A percentile compares a stretch with the other conserved stretches of the same genome.
phyloP scores from a whole-genome alignment of 345 rosid species.

The Populus davidiana region DNA sequence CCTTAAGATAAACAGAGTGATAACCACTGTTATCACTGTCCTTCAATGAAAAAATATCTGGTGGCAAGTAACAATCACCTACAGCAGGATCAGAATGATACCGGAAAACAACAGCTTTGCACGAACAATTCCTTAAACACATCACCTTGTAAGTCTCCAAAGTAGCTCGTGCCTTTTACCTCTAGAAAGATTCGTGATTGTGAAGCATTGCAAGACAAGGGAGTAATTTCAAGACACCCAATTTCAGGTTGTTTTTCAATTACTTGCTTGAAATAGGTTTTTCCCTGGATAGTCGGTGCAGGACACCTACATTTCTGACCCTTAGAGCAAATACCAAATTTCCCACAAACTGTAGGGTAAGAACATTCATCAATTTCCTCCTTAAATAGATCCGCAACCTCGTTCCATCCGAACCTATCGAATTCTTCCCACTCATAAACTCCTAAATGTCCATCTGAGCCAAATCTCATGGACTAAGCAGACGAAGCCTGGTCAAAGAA shows the following conservation, averaged over 20 bases:
- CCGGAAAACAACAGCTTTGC: constrained; percentile 32
- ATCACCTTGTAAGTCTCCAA: constrained; percentile 10
- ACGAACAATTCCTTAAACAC: constrained; percentile 32
- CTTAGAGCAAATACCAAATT: constrained; percentile 28
- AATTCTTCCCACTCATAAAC: constrained; percentile 14
- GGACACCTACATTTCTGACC: constrained; percentile 31
- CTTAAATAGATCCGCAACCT: constrained; percentile 23
- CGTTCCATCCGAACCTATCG: not conserved
- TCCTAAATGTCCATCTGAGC: constrained; percentile 29
- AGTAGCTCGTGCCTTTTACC: constrained; percentile 17
- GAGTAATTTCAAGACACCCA: constrained; percentile 24
- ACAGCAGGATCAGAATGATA: not conserved
- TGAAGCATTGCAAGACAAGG: constrained; percentile 18
- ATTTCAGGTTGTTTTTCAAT: constrained; percentile 11
- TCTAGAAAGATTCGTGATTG: constrained; percentile 19
- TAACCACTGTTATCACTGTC: too few species aligned
- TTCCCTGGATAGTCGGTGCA: not conserved
- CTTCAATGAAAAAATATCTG: too few species aligned
- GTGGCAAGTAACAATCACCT: too few species aligned
- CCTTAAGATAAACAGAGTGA: not conserved
- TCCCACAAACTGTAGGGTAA: constrained; percentile 34
- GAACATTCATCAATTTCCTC: constrained; percentile 3
- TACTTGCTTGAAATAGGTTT: constrained; percentile 21
- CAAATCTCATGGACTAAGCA: constrained; percentile 17
- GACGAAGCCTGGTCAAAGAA: not conserved